A percentile compares a stretch with the other conserved stretches of the same genome.
phyloP scores from a whole-genome alignment of 768 basidiomycete genomes.

The Guyanaporus albipodus region DNA sequence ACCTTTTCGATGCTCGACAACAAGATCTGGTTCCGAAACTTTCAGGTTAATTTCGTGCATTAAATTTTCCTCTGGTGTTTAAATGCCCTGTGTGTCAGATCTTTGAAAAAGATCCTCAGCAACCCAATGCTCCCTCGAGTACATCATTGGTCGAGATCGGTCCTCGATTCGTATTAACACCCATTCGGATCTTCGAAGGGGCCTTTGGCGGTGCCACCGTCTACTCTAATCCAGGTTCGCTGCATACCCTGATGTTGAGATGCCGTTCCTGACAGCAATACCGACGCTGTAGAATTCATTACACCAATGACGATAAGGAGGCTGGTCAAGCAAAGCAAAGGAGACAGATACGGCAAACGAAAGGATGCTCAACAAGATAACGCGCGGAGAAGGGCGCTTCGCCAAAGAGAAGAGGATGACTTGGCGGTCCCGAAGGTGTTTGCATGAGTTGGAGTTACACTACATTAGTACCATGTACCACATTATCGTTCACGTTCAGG shows the following conservation, averaged over 20 bases:
- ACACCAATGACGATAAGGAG: slow-evolving; percentile 82
- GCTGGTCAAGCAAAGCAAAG: slow-evolving; percentile 63
- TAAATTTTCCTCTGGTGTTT: not conserved
- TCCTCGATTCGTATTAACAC: slow-evolving; percentile 94
- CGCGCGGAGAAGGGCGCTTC: slow-evolving; percentile 56
- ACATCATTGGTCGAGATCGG: slow-evolving; percentile 95
- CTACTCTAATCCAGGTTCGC: slow-evolving; percentile 88
- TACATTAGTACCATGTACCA: not conserved
- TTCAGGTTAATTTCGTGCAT: slow-evolving; percentile 60
- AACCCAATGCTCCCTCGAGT: slow-evolving; percentile 80
- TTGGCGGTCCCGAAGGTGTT: slow-evolving; percentile 89
- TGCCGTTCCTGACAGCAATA: not conserved
- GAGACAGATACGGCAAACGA: slow-evolving; percentile 75
- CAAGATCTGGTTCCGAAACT: slow-evolving; percentile 99
- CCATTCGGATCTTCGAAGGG: slow-evolving; percentile 97
- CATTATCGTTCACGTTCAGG: not conserved
- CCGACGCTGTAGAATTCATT: slow-evolving; percentile 68
- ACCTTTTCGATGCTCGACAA: slow-evolving; percentile 94
- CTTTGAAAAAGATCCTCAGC: slow-evolving; percentile 87
- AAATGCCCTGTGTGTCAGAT: slow-evolving; percentile 50
- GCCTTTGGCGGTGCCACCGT: slow-evolving; percentile 94
- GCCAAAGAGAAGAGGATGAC: slow-evolving; percentile 67
- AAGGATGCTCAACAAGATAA: slow-evolving; percentile 76
- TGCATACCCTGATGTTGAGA: not conserved
- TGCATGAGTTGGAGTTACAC: slow-evolving; percentile 46